Base-by-base conservation (phyloP, 1,284 basidiomycete species). In the Heterobasidion occidentale region DNA sequence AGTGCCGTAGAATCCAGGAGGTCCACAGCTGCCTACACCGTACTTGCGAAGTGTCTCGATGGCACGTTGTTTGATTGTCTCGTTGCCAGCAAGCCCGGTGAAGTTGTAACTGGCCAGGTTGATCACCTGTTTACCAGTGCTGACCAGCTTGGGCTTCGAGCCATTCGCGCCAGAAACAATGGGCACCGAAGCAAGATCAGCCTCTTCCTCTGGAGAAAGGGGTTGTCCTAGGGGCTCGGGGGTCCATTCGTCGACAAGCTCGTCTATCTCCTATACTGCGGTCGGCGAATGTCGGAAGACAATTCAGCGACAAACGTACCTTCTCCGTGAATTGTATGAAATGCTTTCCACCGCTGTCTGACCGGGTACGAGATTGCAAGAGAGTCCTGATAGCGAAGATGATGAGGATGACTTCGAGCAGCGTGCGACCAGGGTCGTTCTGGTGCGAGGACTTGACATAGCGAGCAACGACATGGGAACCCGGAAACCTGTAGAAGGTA, bases 1-100 rank as follows among this genome's bases (percentile, higher is more conserved):
- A 9, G 91, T 97, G 20, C 97, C 97, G 71, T 99, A 99, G 76
- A 99, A 99, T 8, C 95, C 94, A 36, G 95, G 90, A 44, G 97
- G 97, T 14, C 96, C 95, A 67, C 97, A 99, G 63, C 90, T 92
- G 6, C 96, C 97, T 1, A 98, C 82, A 38, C 97, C 97, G 64
- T 98, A 98, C 68, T 90, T 89, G 56, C 88, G 78, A n/a, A 99
- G 75, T 0, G 89, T 92, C 56, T 92, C 87, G 20, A 97, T 80
- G 7, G 94, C 93, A 46, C 84, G 83, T 53, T 91, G 81, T 70
- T 94, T 94, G 71, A 99, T 86, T 55, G 80, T 74, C 59, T 98
- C 93, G 65, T 94, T 92, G 27, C 90, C 90, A 44, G 92, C 83
- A 12, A 99, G 80, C 34, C 94, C 94, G 8, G 91, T 84, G 72